Percentiles rank a stretch among this genome's conserved stretches.
Conservation (phyloP, 495 filamentous ascomycete genomes). For the Aspergillus bridgeri region DNA sequence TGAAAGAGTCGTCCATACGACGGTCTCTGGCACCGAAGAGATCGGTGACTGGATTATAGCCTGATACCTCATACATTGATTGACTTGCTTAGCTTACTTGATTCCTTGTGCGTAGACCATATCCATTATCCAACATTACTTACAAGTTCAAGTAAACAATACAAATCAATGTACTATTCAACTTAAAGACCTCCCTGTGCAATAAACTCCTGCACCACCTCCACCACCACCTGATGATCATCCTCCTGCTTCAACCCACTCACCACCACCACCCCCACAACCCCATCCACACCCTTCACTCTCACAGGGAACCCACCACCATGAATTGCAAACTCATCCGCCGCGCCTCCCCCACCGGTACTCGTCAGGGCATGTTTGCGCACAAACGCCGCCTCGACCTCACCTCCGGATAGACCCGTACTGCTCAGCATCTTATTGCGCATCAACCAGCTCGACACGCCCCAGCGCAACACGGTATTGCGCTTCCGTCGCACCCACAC, state of each 20-base stretch:
- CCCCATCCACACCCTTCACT: conserved; percentile 65
- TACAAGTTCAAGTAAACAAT: no score
- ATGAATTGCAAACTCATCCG: conserved; percentile 67
- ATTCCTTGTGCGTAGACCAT: not conserved
- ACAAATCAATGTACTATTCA: not conserved
- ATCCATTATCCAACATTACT: not conserved
- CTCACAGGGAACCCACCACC: conserved; percentile 70
- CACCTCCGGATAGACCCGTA: conserved; percentile 19
- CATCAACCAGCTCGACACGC: conserved; percentile 64
- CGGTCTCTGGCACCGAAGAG: not conserved
- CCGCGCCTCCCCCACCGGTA: conserved; percentile 39
- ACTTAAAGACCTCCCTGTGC: conserved; percentile 12
- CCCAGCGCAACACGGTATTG: conserved; percentile 68
- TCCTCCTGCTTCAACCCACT: conserved; percentile 74
- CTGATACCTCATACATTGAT: conserved; percentile 32
- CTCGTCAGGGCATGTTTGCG: conserved; percentile 51
- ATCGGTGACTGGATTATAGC: conserved; percentile 12
- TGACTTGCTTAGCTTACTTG: not conserved
- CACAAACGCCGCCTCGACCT: conserved; percentile 57
- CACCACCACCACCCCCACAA: conserved; percentile 71
- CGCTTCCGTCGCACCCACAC: conserved; percentile 60
- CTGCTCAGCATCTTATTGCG: conserved; percentile 48
- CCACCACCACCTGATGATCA: conserved; percentile 71
- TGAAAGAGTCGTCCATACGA: not conserved
- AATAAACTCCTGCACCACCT: conserved; percentile 54